Evolutionary conservation across 73 alveolate species (phyloP).

Genomic region (Blepharisma japonicum): DNA sequence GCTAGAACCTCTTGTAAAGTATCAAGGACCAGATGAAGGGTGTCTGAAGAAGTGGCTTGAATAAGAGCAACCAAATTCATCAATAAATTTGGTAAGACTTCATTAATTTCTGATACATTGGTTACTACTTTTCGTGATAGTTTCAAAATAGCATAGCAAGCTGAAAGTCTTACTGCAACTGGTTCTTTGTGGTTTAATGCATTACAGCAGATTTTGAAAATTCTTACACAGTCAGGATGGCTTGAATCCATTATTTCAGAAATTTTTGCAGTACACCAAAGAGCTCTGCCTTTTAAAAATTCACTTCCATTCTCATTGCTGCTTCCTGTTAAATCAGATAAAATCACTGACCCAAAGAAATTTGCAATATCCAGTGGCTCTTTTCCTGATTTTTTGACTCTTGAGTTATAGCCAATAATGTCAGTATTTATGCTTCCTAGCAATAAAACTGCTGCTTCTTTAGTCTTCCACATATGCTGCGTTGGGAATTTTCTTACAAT

Average conservation of each 20-base stretch:
- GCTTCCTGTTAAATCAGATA: conserved; percentile 30
- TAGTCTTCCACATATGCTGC: conserved; percentile 45
- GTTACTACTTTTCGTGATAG: conserved; percentile 39
- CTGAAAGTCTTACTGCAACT: conserved; percentile 46
- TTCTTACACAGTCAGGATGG: conserved; percentile 27
- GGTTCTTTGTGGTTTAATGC: neutral
- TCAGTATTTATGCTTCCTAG: conserved; percentile 61
- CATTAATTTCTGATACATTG: conserved; percentile 29
- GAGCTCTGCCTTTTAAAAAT: conserved; percentile 55
- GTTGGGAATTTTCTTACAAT: conserved; percentile 15
- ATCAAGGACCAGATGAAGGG: conserved; percentile 76
- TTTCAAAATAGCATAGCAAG: conserved; percentile 44
- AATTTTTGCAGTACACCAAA: conserved; percentile 49
- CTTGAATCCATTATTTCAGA: conserved; percentile 42
- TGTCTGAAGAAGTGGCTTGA: conserved; percentile 58
- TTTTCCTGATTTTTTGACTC: conserved; percentile 3
- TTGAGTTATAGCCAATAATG: conserved; percentile 39
- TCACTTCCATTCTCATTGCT: conserved; percentile 10
- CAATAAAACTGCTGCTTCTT: conserved; percentile 54
- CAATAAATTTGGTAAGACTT: conserved; percentile 29
- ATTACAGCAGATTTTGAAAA: conserved; percentile 30
- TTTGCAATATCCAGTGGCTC: conserved; percentile 20
- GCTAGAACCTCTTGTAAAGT: conserved; percentile 62
- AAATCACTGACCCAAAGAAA: conserved; percentile 38
- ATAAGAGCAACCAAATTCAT: conserved; percentile 57